Percentiles rank a stretch among this genome's conserved stretches.
phyloP scores from a whole-genome alignment of 1,139 yeast genomes.

The Yamadazyma jaroonii region DNA sequence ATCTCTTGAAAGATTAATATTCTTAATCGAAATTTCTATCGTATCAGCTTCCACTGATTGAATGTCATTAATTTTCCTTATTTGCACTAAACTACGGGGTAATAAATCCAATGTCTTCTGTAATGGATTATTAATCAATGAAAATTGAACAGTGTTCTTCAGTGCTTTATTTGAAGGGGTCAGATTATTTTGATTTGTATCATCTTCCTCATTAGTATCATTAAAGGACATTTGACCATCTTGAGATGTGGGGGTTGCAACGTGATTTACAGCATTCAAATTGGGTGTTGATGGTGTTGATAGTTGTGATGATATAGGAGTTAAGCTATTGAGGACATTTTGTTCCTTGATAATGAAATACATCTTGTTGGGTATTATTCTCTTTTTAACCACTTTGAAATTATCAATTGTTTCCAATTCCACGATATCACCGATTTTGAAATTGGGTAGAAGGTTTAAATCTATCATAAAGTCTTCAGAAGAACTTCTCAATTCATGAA shows the following conservation, averaged over 20 bases:
- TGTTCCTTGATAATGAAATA: slow-evolving; percentile 8
- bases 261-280: slow-evolving; percentile 2
- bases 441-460: slow-evolving; percentile 50
- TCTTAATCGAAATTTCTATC: slow-evolving; percentile 79
- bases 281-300: slow-evolving; percentile 8
- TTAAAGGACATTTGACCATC: slow-evolving; percentile 5
- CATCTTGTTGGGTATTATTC: slow-evolving; percentile 6
- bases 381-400: neutral
- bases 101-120: slow-evolving; percentile 64
- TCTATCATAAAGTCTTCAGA: slow-evolving; percentile 63
- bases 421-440: slow-evolving; percentile 68
- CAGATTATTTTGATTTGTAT: neutral
- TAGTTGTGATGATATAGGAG: slow-evolving; percentile 2
- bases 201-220: neutral
- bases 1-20: slow-evolving; percentile 79
- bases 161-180: slow-evolving; percentile 5
- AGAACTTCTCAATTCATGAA: slow-evolving; percentile 68
- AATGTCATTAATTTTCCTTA: slow-evolving; percentile 37
- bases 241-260: slow-evolving; percentile 6
- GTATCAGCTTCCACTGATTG: slow-evolving; percentile 68
- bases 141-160: slow-evolving; percentile 36
- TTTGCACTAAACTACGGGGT: slow-evolving; percentile 59
- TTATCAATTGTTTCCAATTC: slow-evolving; percentile 39
- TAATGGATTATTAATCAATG: slow-evolving; percentile 62
- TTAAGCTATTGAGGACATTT: slow-evolving; percentile 6